phyloP scores from a whole-genome alignment of 345 rosid genomes.

The Bruguiera parviflora region DNA sequence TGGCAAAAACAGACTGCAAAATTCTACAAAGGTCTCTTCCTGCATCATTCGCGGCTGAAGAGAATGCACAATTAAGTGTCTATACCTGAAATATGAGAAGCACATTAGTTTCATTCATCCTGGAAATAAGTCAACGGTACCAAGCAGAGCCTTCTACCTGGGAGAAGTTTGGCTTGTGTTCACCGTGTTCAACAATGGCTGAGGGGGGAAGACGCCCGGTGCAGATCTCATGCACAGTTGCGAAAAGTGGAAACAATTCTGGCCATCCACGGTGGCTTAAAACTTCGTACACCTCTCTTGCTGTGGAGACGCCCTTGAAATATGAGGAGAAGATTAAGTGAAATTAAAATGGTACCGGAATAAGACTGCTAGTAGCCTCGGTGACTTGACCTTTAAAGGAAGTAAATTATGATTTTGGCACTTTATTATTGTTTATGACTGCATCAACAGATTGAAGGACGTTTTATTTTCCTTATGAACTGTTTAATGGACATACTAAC shows the following conservation, averaged over 20 bases:
- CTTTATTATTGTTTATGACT: neutral
- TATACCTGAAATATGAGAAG: neutral
- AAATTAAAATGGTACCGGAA: neutral
- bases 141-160: slow-evolving; percentile 31
- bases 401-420: neutral
- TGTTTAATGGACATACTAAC: neutral
- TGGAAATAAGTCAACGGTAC: slow-evolving; percentile 22
- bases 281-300: slow-evolving; percentile 83
- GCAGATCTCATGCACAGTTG: slow-evolving; percentile 77
- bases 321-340: slow-evolving; percentile 7
- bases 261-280: slow-evolving; percentile 75
- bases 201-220: slow-evolving; percentile 72
- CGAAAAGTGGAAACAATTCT: slow-evolving; percentile 75
- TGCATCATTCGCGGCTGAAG: neutral
- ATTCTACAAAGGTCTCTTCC: slow-evolving; percentile 5
- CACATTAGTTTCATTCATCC: neutral
- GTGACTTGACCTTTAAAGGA: neutral
- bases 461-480: neutral
- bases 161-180: slow-evolving; percentile 51
- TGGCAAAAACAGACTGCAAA: neutral
- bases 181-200: slow-evolving; percentile 72
- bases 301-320: slow-evolving; percentile 79
- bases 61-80: neutral
- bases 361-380: neutral
- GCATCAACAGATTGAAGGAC: neutral